A percentile compares a stretch with the other conserved stretches of the same genome.
Evolutionary conservation across 306 rosid genomes (phyloP).

Genomic region (Prunus davidiana): DNA sequence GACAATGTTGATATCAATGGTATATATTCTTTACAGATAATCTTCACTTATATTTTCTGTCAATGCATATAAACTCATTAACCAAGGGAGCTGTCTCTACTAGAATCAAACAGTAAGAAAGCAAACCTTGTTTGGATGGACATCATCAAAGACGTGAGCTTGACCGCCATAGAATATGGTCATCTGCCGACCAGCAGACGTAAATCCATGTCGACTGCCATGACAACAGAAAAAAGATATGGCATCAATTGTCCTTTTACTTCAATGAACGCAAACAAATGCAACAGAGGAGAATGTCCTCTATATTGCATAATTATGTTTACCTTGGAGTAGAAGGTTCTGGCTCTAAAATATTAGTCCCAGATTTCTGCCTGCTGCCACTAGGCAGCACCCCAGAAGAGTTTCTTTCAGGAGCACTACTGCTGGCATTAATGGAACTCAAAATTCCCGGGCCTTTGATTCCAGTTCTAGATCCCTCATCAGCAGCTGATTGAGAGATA

Average conservation of each 20-base stretch:
- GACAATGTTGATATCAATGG: not conserved
- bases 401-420: conserved; percentile 55
- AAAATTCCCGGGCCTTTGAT: conserved; percentile 81
- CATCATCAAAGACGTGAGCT: conserved; percentile 97
- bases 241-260: conserved; percentile 26
- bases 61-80: not conserved
- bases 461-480: conserved; percentile 98
- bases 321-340: conserved; percentile 67
- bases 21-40: not conserved
- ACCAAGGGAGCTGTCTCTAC: not conserved
- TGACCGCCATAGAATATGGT: conserved; percentile 97
- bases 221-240: conserved; percentile 22
- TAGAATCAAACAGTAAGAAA: conserved; percentile 23
- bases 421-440: conserved; percentile 51
- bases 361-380: conserved; percentile 59
- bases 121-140: conserved; percentile 89
- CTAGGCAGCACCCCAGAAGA: conserved; percentile 52
- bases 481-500: conserved; percentile 91
- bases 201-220: conserved; percentile 65
- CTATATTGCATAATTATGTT: conserved; percentile 8
- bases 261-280: not conserved
- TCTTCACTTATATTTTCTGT: not conserved
- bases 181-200: conserved; percentile 80
- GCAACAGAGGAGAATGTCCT: conserved; percentile 4
- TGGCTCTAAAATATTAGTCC: conserved; percentile 45